Conservation (phyloP, 495 filamentous ascomycete species). For the Talaromyces trachyspermus region DNA sequence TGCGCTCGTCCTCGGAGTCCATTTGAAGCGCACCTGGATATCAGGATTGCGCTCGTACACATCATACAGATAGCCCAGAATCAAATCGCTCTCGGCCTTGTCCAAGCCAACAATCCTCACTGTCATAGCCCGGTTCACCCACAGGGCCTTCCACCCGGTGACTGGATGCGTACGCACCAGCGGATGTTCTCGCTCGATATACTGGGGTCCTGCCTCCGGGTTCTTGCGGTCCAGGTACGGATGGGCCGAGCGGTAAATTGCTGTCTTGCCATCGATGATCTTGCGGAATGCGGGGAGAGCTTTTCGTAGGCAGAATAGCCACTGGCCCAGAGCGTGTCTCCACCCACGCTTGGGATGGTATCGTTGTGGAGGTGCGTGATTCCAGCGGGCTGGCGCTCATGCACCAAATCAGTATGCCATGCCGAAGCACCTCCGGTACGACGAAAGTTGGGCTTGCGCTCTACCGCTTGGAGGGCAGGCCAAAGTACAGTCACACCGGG, state of each 20-base stretch:
- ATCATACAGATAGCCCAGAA: constrained; percentile 57
- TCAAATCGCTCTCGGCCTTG: constrained; percentile 58
- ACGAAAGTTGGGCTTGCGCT: constrained; percentile 49
- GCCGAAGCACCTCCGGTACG: constrained; percentile 55
- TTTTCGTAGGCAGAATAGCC: constrained; percentile 67
- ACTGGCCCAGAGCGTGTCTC: constrained; percentile 66
- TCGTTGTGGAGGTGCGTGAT: constrained; percentile 63
- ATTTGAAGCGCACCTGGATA: constrained; percentile 60
- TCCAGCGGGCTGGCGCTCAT: constrained; percentile 62
- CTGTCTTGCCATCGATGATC: constrained; percentile 60
- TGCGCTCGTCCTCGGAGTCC: constrained; percentile 53
- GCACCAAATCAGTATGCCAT: constrained; percentile 67
- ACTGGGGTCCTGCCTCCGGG: constrained; percentile 53
- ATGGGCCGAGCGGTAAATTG: constrained; percentile 61
- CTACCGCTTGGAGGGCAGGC: constrained; percentile 55
- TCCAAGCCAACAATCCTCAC: constrained; percentile 57
- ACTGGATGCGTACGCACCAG: constrained; percentile 65
- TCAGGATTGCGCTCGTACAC: constrained; percentile 60
- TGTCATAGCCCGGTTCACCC: constrained; percentile 63
- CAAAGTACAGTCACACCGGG: constrained; percentile 60
- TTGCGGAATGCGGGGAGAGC: constrained; percentile 62
- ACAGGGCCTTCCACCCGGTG: constrained; percentile 64
- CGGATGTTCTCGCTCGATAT: constrained; percentile 58
- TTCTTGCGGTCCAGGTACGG: constrained; percentile 58
- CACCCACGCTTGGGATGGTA: constrained; percentile 56